These are phyloP conservation scores for Sanchytrium tribonematis DNA, from an alignment of 371 early-diverging fungal genomes.

Conservation along the genomic window DNA sequence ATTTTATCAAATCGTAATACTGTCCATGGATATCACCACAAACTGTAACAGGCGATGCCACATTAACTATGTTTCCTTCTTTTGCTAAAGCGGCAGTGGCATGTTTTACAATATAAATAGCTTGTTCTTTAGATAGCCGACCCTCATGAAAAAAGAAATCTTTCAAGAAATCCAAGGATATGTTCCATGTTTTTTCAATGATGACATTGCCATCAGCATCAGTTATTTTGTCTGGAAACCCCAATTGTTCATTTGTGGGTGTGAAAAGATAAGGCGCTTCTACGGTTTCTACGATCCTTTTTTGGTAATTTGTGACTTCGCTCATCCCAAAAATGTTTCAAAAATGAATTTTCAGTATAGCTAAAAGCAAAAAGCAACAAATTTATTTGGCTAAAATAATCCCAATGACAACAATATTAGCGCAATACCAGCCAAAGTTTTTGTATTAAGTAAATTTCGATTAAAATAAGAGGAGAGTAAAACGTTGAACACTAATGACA, in stretches of 20 bases:
- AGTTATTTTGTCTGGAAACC: constrained; percentile 20
- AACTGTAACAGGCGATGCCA: constrained; percentile 63
- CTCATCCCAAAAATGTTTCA: no score
- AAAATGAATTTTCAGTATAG: no score
- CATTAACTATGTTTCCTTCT: constrained; percentile 57
- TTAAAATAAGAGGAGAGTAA: no score
- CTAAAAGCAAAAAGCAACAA: no score
- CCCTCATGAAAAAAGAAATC: constrained; percentile 71
- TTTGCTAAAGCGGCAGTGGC: constrained; percentile 37
- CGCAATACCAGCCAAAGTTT: no score
- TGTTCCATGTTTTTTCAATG: not conserved
- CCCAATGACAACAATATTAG: no score
- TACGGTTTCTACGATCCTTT: not conserved
- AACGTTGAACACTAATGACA: no score
- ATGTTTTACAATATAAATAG: constrained; percentile 41
- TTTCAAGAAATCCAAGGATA: constrained; percentile 33
- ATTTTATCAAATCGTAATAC: constrained; percentile 87
- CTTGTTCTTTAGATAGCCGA: constrained; percentile 64
- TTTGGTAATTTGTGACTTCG: no score
- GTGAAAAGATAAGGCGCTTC: not conserved
- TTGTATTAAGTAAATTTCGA: no score
- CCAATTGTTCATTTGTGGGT: constrained; percentile 32
- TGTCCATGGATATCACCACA: constrained; percentile 99
- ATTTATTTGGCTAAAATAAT: no score
- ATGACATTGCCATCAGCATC: constrained; percentile 24